Conservation (phyloP, 257 asterid species). For the Solanum virginianum region DNA sequence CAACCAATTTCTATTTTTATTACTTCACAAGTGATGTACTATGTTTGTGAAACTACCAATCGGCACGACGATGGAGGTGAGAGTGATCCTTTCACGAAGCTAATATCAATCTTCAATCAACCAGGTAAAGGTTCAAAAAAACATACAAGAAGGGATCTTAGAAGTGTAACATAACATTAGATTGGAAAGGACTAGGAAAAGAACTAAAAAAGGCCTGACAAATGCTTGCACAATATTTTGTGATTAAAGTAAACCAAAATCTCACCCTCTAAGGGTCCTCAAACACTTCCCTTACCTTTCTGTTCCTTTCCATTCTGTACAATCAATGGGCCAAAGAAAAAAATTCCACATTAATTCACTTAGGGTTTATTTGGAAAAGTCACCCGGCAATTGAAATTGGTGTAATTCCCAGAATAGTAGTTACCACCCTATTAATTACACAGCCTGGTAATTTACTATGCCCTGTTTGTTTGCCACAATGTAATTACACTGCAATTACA, state of each 20-base stretch:
- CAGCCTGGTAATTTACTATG: no score
- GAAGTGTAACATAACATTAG: neutral
- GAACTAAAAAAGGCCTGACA: neutral
- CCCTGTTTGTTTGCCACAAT: no score
- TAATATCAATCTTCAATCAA: neutral
- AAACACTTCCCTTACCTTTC: neutral
- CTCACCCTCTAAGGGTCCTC: neutral
- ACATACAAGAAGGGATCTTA: neutral
- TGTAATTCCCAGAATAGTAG: no score
- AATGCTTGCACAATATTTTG: neutral
- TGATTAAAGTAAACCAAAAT: neutral
- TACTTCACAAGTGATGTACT: neutral
- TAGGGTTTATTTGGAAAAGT: no score
- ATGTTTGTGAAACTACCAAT: neutral
- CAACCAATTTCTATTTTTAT: neutral
- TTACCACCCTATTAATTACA: no score
- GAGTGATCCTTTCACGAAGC: neutral
- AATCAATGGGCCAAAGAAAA: neutral
- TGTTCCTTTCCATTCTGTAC: neutral
- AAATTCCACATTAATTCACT: neutral
- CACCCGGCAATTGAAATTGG: no score
- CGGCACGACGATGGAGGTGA: neutral
- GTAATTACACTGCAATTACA: no score
- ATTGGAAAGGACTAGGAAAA: neutral
- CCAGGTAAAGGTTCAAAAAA: neutral